Base-by-base conservation (phyloP, 768 basidiomycete species). In the Suillus alpinus region DNA sequence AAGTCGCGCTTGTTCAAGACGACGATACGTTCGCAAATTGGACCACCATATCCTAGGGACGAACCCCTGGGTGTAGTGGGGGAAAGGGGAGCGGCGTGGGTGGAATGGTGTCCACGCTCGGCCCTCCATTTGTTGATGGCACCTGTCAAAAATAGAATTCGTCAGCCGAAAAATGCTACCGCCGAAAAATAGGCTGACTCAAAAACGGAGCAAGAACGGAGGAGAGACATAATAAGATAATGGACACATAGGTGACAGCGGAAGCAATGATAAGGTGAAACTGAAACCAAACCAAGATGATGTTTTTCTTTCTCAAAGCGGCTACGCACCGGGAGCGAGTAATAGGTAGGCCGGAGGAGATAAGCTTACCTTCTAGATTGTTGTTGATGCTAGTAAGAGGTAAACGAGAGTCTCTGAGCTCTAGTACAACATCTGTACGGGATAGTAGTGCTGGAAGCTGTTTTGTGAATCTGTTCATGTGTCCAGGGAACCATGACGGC, bases 401-500 rank as follows among this genome's bases (percentile, higher is more conserved):
- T 58, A 98, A 80, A 34, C 96, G 86, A 13, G 95, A 86, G 76
- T 99, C 96, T 69, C 96, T 83, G 32, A 95, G 86, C 78, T 99
- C 96, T 63, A 99, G 88, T 56, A 98, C 92, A 59, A 98, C 86
- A 69, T 95, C 90, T 37, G 92, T 93, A 62, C 87, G 86, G 36
- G 87, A 84, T 44, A 98, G 82, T 61, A 94, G 78, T 20, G 82
- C 76, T 20, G 94, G 92, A 46, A 97, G 78, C 71, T 84, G 83
- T 62, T 87, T 82, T 46, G 87, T 83, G 71, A 96, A 96, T 68
- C 87, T 85, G 75, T 86, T 88, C 95, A 97, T 98, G 75, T 98
- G 95, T 37, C 95, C 95, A 29, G 93, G 93, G 77, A 89, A 96
- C 94, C 94, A 97, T 81, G 94, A 95, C 56, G 89, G 89, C 34